phyloP scores from a whole-genome alignment of 2,329 filamentous ascomycete genomes.

The Cladobotryum mycophilum region DNA sequence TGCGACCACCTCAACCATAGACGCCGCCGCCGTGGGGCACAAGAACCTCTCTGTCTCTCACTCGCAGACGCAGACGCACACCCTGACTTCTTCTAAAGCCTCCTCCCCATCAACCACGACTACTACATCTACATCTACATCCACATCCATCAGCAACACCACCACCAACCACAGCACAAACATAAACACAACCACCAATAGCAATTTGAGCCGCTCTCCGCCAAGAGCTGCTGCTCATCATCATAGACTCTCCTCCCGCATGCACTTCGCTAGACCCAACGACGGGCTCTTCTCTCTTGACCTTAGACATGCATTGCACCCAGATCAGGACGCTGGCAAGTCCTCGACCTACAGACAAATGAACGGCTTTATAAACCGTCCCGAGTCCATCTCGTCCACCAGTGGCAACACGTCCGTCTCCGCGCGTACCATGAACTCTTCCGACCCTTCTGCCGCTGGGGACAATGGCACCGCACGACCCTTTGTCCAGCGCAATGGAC shows the following conservation, averaged over 20 bases:
- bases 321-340: conserved; percentile 24
- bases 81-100: neutral
- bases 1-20: neutral
- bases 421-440: conserved; percentile 42
- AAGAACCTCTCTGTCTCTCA: neutral
- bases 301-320: conserved; percentile 31
- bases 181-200: neutral
- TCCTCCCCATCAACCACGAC: too few species aligned
- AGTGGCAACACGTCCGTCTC: conserved; percentile 38
- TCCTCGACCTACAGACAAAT: conserved; percentile 25
- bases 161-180: neutral
- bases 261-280: conserved; percentile 17
- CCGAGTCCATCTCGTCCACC: conserved; percentile 42
- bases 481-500: conserved; percentile 68
- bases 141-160: neutral
- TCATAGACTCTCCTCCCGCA: conserved; percentile 3
- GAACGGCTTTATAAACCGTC: conserved; percentile 31
- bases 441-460: conserved; percentile 39
- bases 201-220: neutral
- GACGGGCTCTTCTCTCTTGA: conserved; percentile 19
- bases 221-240: neutral
- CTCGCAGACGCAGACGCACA: neutral
- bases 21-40: conserved; percentile 4
- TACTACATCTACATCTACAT: neutral
- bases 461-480: conserved; percentile 42